Base-by-base conservation (phyloP, 2,329 filamentous ascomycete genomes). In the Trichoderma brevicompactum region DNA sequence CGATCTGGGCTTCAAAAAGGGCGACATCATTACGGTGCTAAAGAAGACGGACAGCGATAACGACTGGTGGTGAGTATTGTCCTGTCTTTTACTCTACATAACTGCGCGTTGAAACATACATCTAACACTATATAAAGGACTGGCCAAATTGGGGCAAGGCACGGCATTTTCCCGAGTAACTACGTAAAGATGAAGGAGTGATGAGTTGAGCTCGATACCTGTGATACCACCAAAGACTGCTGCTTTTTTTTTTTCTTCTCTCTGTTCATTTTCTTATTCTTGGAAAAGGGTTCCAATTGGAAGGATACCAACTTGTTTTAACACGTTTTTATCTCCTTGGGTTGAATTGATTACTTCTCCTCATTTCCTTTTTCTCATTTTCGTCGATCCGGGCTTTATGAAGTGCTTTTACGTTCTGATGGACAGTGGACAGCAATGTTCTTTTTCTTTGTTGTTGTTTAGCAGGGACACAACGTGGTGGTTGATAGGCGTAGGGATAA, bases 1-100 rank as follows among this genome's bases (percentile, higher is more conserved):
- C 5, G 94, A 99, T 76, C 77, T 98, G 65, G 92, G 90, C 0
- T 99, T 99, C 80, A 97, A 96, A 81, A 99, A 99, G 83, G 95
- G 95, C 19, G 95, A 99, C 36, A 79, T 98, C 65, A 97, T 99
- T 70, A 97, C 93, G 1, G 93, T 99, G 65, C 77, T 96, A 65
- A 97, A 99, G 82, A 91, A 91, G 78, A 98, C 94, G 5, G 92
- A 98, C 5, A 97, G 91, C 71, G 91, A 92, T 66, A 94, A 93
- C 65, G 94, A 98, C 77, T 98, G 94, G 94, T 98, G 94, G 88
- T 90, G 83, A 71, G 87, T 85, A 65, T 53, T 28, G 3, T n/a
- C 46, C 6, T 7, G 15, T 55, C 52, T 32, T 15, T 12, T 3
- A 40, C 7, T 38, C 7, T 54, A n/a, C 34, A 10, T 23, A 2